Conservation (phyloP, 2,329 filamentous ascomycete genomes). For the Cladosporium sp. region DNA sequence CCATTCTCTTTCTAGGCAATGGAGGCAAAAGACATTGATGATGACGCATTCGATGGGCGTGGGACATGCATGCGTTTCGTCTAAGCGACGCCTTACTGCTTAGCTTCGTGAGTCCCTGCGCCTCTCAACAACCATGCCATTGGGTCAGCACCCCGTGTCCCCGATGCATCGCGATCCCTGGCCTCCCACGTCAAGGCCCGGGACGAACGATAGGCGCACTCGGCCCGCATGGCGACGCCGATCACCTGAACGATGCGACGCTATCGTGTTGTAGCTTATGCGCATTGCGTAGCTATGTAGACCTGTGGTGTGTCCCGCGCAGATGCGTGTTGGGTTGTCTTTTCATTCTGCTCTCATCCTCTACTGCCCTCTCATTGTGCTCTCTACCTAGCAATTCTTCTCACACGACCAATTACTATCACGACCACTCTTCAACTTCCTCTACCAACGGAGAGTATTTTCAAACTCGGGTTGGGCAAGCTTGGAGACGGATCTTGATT, state of each 20-base stretch:
- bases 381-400: background rate
- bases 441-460: too few species aligned
- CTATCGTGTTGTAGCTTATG: background rate
- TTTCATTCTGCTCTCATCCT: background rate
- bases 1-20: slow-evolving; percentile 1
- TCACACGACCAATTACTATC: too few species aligned
- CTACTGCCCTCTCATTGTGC: background rate
- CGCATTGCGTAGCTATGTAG: background rate
- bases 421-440: too few species aligned
- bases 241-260: background rate
- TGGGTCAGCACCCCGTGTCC: background rate
- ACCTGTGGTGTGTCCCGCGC: background rate
- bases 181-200: background rate
- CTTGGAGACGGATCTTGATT: too few species aligned
- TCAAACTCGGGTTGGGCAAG: too few species aligned
- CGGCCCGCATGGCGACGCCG: slow-evolving; percentile 4
- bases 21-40: background rate
- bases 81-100: too few species aligned
- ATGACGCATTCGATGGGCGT: background rate
- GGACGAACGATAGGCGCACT: slow-evolving; percentile 5
- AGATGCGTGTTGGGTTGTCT: background rate
- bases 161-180: background rate
- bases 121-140: background rate
- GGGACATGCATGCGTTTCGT: slow-evolving; percentile 6
- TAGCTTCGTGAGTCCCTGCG: too few species aligned